These are phyloP conservation scores for Quercus ilex DNA, from an alignment of 306 rosid genomes.

Conservation along the genomic window DNA sequence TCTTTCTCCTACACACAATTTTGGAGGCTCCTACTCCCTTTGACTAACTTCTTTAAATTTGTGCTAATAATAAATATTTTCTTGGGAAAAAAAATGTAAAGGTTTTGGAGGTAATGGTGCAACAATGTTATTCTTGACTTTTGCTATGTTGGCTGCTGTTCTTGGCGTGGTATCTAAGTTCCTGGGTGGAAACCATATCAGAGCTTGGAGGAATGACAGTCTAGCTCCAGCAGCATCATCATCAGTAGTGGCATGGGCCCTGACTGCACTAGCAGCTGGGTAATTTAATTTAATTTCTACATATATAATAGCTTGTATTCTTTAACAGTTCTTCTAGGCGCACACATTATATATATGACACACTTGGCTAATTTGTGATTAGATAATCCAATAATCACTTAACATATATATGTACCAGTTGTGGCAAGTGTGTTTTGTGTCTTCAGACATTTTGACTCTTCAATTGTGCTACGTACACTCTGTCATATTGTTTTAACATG, in stretches of 20 bases:
- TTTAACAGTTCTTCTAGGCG: too few relatives aligned
- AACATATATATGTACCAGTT: too few relatives aligned
- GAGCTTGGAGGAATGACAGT: constrained; percentile 88
- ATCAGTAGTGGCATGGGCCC: constrained; percentile 71
- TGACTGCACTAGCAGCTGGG: constrained; percentile 69
- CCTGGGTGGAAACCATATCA: constrained; percentile 64
- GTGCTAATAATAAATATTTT: too few relatives aligned
- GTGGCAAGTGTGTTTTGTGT: too few relatives aligned
- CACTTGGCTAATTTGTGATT: too few relatives aligned
- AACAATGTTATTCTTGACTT: constrained; percentile 60
- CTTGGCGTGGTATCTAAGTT: constrained; percentile 71
- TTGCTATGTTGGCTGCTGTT: constrained; percentile 58
- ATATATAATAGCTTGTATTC: too few relatives aligned
- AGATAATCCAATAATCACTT: too few relatives aligned
- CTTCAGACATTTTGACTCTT: too few relatives aligned
- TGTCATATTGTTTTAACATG: background rate
- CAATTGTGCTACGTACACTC: too few relatives aligned
- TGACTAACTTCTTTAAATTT: too few relatives aligned
- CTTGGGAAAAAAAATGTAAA: background rate
- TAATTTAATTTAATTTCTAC: constrained; percentile 9
- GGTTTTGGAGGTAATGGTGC: constrained; percentile 95
- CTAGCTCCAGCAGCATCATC: constrained; percentile 72
- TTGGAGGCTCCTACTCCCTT: too few relatives aligned
- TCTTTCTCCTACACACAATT: background rate
- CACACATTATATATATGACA: too few relatives aligned